Evolutionary conservation across 805 yeast species (phyloP), one percentile per base, ranked within the genome.

Genomic region (Lipomyces starkeyi): DNA sequence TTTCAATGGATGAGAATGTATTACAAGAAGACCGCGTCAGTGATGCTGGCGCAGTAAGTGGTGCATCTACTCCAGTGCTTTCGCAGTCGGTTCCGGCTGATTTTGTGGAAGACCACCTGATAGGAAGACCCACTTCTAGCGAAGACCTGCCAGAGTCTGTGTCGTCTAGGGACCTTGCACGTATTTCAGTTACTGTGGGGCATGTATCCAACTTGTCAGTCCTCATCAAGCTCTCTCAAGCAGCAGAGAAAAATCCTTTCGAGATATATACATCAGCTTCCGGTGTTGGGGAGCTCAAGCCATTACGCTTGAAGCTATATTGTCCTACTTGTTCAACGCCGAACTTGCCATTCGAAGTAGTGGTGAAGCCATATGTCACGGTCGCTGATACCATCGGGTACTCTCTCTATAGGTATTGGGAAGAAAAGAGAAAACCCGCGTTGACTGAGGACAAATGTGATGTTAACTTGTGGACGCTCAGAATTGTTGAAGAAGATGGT

Each of bases 401-500:
- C 71, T 79, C 85, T 0, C 73, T 88, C n/a, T 77, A 78, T 49
- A 74, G 74, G 11, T 76, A 78, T 54, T 70, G 73, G n/a, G 76
- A 74, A 52, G 70, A 67, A 53, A 65, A 64, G 35, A 73, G 75
- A 6, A 58, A 62, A 49, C 82, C 79, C 4, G 63, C 71, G 54
- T 75, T 74, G 37, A 49, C 72, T 5, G 73, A 65, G 22, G 76
- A 65, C 43, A 67, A 77, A 40, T 74, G 77, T 61, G 86, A 89
- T 68, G 90, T 93, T 0, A 89, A 90, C 73, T 78, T 79, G 67
- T 92, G 97, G 95, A 83, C 88, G 63, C 75, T 94, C 43, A 90
- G 90, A 66, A 82, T 94, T 27, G 93, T 90, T 0, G 99, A 95
- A 76, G 98, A 94, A 61, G 98, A 93, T 76, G 97, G 96, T 61